These are phyloP conservation scores for Auriscalpium microsporum DNA, from an alignment of 768 basidiomycete species.

Conservation along the genomic window DNA sequence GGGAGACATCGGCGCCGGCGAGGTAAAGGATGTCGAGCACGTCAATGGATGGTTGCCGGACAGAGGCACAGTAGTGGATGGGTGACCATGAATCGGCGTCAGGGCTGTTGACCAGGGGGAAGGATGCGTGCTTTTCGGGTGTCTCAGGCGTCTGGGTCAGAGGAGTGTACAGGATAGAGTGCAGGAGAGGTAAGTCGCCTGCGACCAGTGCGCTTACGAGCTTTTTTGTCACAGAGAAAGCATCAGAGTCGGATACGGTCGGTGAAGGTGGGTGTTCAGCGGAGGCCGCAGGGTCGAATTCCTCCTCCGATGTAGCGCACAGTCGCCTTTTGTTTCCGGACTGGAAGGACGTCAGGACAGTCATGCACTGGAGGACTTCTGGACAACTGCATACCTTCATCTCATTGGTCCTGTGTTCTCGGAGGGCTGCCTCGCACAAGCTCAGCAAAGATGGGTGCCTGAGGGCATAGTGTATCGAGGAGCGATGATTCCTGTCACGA, in stretches of 20 bases:
- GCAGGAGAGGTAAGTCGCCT: slow-evolving; percentile 46
- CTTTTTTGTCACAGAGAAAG: slow-evolving; percentile 36
- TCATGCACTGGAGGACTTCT: background rate
- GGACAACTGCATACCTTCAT: slow-evolving; percentile 36
- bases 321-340: slow-evolving; percentile 10
- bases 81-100: slow-evolving; percentile 66
- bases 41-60: slow-evolving; percentile 45
- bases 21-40: slow-evolving; percentile 64
- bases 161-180: slow-evolving; percentile 47
- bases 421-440: slow-evolving; percentile 60
- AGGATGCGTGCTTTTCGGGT: slow-evolving; percentile 31
- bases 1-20: slow-evolving; percentile 65
- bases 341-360: background rate
- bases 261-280: no score
- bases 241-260: slow-evolving; percentile 21
- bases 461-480: slow-evolving; percentile 62
- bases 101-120: slow-evolving; percentile 44
- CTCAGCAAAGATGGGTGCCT: slow-evolving; percentile 56
- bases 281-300: no score
- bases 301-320: slow-evolving; percentile 6
- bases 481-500: slow-evolving; percentile 63
- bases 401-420: slow-evolving; percentile 53
- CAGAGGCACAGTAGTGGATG: slow-evolving; percentile 60
- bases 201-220: slow-evolving; percentile 44
- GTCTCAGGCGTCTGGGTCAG: slow-evolving; percentile 17